Conservation (phyloP, 164 flowering plant species). For the Nelumbo lutea region DNA sequence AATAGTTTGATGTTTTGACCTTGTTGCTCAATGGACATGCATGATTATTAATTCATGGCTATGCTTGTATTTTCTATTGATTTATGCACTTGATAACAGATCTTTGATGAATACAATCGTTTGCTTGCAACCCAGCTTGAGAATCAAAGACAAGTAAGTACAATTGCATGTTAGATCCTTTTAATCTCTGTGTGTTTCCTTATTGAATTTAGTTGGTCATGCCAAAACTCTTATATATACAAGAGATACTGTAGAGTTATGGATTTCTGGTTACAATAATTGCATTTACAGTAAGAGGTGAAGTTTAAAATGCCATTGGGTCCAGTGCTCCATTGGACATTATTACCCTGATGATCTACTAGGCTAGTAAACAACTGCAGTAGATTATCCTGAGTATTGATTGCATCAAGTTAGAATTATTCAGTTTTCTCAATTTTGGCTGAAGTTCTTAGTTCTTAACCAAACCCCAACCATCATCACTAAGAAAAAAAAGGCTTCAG, state of each 20-base stretch:
- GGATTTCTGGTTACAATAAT: background rate
- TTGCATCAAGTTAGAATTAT: too few species aligned
- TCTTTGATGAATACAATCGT: slow-evolving; percentile 76
- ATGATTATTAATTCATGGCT: background rate
- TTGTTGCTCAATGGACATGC: background rate
- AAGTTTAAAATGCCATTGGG: background rate
- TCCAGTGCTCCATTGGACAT: background rate
- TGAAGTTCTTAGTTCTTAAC: too few species aligned
- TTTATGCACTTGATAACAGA: slow-evolving; percentile 33
- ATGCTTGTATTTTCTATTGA: background rate
- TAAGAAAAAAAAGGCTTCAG: too few species aligned
- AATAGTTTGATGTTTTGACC: background rate
- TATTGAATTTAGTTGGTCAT: background rate
- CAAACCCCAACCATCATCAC: too few species aligned
- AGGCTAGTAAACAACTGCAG: background rate
- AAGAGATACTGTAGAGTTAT: background rate
- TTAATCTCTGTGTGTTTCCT: background rate
- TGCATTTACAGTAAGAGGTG: background rate
- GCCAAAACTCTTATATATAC: background rate
- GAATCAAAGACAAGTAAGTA: slow-evolving; percentile 76
- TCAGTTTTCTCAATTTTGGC: too few species aligned
- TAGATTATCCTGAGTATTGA: background rate
- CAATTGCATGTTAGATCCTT: background rate
- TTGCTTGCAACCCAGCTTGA: slow-evolving; percentile 84
- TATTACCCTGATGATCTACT: background rate